Percentiles rank a stretch among this genome's conserved stretches.
These are phyloP conservation scores for Peniophora sp. DNA, from an alignment of 1,284 basidiomycete species.

Conservation along the genomic window DNA sequence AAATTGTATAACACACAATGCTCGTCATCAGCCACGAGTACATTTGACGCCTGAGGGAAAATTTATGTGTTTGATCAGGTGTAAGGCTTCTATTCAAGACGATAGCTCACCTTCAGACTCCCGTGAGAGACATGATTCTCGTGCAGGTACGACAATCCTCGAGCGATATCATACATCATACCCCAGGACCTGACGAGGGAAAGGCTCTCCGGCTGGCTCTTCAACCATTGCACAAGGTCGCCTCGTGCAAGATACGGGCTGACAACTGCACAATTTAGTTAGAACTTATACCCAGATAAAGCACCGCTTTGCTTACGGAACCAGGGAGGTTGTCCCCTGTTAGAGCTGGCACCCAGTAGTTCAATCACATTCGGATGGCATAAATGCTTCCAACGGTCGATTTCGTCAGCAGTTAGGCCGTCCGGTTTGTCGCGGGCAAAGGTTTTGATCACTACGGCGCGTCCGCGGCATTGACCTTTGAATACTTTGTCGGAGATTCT, in stretches of 20 bases:
- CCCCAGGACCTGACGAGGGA: constrained; percentile 39
- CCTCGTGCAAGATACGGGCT: constrained; percentile 47
- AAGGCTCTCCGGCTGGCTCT: constrained; percentile 23
- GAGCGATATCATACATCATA: constrained; percentile 64
- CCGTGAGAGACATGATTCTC: constrained; percentile 58
- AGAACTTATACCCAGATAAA: too few relatives aligned
- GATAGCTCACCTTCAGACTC: constrained; percentile 68
- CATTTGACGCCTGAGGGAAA: too few relatives aligned
- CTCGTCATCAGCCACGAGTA: too few relatives aligned
- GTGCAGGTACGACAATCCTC: constrained; percentile 74
- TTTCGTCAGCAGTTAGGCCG: constrained; percentile 27
- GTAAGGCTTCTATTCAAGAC: too few relatives aligned
- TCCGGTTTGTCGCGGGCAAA: constrained; percentile 28
- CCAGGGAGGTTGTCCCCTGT: constrained; percentile 33
- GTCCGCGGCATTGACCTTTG: constrained; percentile 51
- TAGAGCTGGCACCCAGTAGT: constrained; percentile 34
- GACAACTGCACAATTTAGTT: constrained; percentile 28
- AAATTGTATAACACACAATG: too few relatives aligned
- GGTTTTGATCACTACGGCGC: constrained; percentile 49
- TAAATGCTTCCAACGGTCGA: constrained; percentile 30
- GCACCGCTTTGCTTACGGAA: constrained; percentile 23
- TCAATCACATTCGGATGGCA: constrained; percentile 32
- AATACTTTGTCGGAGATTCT: constrained; percentile 69
- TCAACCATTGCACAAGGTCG: constrained; percentile 37
- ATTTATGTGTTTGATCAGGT: too few relatives aligned